Evolutionary conservation across 768 basidiomycete genomes (phyloP).

Genomic region (Kwoniella mangroviensis): DNA sequence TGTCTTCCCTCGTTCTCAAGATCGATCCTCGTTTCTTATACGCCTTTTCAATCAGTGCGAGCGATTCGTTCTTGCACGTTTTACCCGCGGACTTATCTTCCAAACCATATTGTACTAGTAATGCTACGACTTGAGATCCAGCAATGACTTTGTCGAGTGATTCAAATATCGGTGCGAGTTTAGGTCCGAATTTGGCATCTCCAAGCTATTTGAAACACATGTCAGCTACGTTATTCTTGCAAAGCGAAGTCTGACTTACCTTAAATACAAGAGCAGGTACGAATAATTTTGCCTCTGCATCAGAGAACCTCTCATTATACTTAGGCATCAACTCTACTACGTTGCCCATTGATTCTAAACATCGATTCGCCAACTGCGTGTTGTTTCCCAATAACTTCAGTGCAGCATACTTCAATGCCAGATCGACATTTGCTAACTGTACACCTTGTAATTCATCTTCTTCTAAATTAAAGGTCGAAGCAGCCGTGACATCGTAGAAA

Average conservation of each 20-base stretch:
- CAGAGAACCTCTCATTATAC: constrained; percentile 76
- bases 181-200: constrained; percentile 74
- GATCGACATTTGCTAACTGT: constrained; percentile 84
- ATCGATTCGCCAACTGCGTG: constrained; percentile 83
- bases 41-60: constrained; percentile 53
- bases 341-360: constrained; percentile 82
- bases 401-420: constrained; percentile 90
- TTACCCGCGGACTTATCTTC: constrained; percentile 60
- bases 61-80: constrained; percentile 51
- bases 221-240: background rate
- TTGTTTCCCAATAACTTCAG: constrained; percentile 88
- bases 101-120: constrained; percentile 84
- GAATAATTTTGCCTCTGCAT: constrained; percentile 84
- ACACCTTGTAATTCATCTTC: constrained; percentile 66
- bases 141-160: constrained; percentile 86
- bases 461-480: constrained; percentile 62
- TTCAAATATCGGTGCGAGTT: constrained; percentile 71
- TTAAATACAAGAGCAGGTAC: constrained; percentile 88
- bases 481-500: constrained; percentile 69
- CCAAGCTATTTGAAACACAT: constrained; percentile 70
- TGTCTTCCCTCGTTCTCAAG: constrained; percentile 42
- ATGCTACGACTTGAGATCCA: constrained; percentile 86
- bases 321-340: constrained; percentile 71
- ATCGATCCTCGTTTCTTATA: constrained; percentile 51
- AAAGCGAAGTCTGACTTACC: constrained; percentile 60